A percentile compares a stretch with the other conserved stretches of the same genome.
phyloP scores from a whole-genome alignment of 192 early-diverging fungal genomes.

The Podila clonocystis region DNA sequence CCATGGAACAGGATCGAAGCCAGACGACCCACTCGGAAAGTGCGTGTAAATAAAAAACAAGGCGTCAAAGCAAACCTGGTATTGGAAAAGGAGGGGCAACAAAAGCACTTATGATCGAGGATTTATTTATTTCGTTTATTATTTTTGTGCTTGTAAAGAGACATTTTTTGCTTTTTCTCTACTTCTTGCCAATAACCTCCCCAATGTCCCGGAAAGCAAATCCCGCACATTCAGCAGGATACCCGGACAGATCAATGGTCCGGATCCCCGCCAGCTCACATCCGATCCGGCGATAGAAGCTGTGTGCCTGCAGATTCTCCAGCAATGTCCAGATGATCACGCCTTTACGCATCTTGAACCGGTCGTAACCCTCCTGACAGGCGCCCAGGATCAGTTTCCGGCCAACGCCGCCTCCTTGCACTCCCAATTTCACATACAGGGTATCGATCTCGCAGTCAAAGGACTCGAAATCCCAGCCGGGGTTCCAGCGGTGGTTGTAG shows the following conservation, averaged over 20 bases:
- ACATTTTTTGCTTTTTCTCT: background rate
- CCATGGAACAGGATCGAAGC: background rate
- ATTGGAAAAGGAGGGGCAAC: no score
- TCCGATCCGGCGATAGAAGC: constrained; percentile 37
- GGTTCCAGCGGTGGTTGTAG: constrained; percentile 35
- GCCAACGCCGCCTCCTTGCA: constrained; percentile 42
- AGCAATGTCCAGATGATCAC: constrained; percentile 49
- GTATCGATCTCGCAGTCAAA: constrained; percentile 52
- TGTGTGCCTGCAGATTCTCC: constrained; percentile 21
- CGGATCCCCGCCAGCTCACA: constrained; percentile 22
- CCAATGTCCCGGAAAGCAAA: constrained; percentile 28
- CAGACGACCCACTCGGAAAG: no score
- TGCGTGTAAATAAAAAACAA: no score
- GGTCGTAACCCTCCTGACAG: constrained; percentile 33
- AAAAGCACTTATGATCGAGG: background rate
- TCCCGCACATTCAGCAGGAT: constrained; percentile 26
- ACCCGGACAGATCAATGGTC: constrained; percentile 23
- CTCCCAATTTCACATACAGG: constrained; percentile 43
- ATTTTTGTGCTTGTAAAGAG: background rate
- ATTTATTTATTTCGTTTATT: background rate
- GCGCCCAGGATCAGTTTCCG: constrained; percentile 41
- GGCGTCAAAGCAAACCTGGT: no score
- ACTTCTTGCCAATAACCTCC: constrained; percentile 15
- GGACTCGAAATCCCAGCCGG: constrained; percentile 21
- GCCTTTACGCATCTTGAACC: constrained; percentile 27